Evolutionary conservation across 2,329 filamentous ascomycete genomes (phyloP).

Genomic region (Pyrenochaeta sp.): DNA sequence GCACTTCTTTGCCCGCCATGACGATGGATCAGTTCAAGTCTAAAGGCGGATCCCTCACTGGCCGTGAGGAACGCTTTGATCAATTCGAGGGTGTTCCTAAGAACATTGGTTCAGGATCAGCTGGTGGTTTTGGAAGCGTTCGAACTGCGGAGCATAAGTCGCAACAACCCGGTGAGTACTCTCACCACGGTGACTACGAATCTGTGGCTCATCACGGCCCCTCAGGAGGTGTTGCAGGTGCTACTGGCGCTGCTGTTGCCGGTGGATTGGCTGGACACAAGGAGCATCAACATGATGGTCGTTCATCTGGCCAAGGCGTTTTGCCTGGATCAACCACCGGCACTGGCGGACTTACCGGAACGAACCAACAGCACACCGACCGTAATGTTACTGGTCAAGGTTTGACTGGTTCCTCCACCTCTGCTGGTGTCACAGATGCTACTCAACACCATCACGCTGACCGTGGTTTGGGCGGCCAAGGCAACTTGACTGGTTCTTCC

Average conservation of each 20-base stretch:
- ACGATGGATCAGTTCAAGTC: slow-evolving; percentile 69
- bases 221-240: slow-evolving; percentile 2
- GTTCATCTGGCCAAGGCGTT: too few relatives aligned
- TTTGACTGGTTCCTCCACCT: slow-evolving; percentile 7
- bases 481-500: slow-evolving; percentile 8
- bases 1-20: slow-evolving; percentile 69
- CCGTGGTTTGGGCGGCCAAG: slow-evolving; percentile 7
- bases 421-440: slow-evolving; percentile 3
- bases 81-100: slow-evolving; percentile 69
- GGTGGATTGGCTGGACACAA: not conserved
- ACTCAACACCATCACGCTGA: slow-evolving; percentile 3
- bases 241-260: slow-evolving; percentile 1
- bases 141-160: slow-evolving; percentile 26
- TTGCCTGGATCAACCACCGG: too few relatives aligned
- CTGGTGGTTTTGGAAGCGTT: slow-evolving; percentile 20
- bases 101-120: slow-evolving; percentile 49
- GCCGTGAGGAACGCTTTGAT: slow-evolving; percentile 64
- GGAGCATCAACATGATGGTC: not conserved
- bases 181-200: slow-evolving; percentile 29
- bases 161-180: slow-evolving; percentile 14
- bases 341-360: too few relatives aligned
- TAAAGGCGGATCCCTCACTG: slow-evolving; percentile 61
- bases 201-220: slow-evolving; percentile 10
- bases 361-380: slow-evolving; percentile 17
- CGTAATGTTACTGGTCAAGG: slow-evolving; percentile 9